These are phyloP conservation scores for Talaromyces atroroseus DNA, from an alignment of 2,329 filamentous ascomycete genomes.

Conservation along the genomic window DNA sequence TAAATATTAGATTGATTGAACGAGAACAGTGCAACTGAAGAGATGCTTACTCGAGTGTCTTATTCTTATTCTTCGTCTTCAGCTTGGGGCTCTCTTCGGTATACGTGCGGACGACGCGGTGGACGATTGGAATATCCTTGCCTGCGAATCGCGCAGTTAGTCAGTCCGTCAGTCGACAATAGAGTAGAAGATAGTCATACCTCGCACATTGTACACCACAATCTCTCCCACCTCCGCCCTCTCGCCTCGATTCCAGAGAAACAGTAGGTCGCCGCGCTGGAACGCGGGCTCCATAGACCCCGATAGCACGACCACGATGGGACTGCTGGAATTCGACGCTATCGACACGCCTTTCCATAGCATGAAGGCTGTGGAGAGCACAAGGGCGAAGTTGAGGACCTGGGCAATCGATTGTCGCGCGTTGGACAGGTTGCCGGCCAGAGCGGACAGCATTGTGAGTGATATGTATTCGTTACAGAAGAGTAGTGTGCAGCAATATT, in stretches of 20 bases:
- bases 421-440: conserved; percentile 56
- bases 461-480: neutral
- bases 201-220: conserved; percentile 77
- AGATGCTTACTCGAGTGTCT: conserved; percentile 22
- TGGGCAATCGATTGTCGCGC: conserved; percentile 76
- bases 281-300: conserved; percentile 66
- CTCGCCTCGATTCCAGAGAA: conserved; percentile 57
- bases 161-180: neutral
- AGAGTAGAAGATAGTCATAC: conserved; percentile 23
- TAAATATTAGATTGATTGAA: neutral
- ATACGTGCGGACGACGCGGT: conserved; percentile 73
- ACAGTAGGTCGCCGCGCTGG: conserved; percentile 58
- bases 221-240: conserved; percentile 66
- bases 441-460: conserved; percentile 58
- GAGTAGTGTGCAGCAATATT: too few relatives aligned
- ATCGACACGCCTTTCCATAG: conserved; percentile 88
- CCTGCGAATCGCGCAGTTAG: neutral
- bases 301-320: conserved; percentile 61
- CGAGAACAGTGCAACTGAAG: too few relatives aligned
- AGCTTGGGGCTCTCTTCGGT: conserved; percentile 38
- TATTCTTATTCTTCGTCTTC: conserved; percentile 32
- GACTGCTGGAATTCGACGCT: conserved; percentile 65
- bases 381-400: conserved; percentile 83
- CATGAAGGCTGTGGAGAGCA: conserved; percentile 90
- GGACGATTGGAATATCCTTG: conserved; percentile 97